Base-by-base conservation (phyloP, 2,329 filamentous ascomycete genomes). In the Colletotrichum eremochloae region DNA sequence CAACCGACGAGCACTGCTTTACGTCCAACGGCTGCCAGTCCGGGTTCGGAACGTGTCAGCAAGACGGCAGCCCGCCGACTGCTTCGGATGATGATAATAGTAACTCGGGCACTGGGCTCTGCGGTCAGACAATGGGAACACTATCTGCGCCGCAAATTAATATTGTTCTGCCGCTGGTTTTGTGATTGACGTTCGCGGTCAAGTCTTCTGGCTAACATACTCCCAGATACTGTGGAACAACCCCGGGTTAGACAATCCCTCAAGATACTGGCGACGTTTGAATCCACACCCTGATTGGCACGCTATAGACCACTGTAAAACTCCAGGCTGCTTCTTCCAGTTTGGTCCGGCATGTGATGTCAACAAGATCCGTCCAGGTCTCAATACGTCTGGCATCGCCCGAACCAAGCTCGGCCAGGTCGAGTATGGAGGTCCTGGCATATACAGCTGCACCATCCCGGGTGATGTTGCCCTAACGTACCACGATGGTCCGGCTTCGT, bases 301-400 rank as follows among this genome's bases (percentile, higher is more conserved):
- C 8, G 38, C 6, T 50, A 8, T 48, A 67, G 71, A 73, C 18
- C 50, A 88, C 78, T 90, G 88, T 79, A 81, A 81, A 69, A 84
- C 87, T 52, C 88, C 88, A 14, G 88, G 88, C 75, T 90, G 88
- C 74, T 82, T 86, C 71, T 86, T 88, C 75, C 77, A 83, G 74
- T 88, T 86, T 74, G 87, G 86, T 20, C 81, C 86, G 20, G 85
- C 79, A 18, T 90, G 88, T 76, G 87, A 89, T 75, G 87, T 84
- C 63, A 88, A 89, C 76, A 81, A 42, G 87, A 88, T 8, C 75
- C 82, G 29, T 4, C 20, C 67, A 31, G 88, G 88, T 20, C 78
- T 81, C n/a, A 86, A 87, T 74, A 90, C 87, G 3, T 84, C 85
- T 3, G 80, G 77, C 3, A 80, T 90, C 65, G 76, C 82, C 40